These are phyloP conservation scores for Setaria viridis DNA, from an alignment of 202 grass and related monocot genomes.

Conservation along the genomic window DNA sequence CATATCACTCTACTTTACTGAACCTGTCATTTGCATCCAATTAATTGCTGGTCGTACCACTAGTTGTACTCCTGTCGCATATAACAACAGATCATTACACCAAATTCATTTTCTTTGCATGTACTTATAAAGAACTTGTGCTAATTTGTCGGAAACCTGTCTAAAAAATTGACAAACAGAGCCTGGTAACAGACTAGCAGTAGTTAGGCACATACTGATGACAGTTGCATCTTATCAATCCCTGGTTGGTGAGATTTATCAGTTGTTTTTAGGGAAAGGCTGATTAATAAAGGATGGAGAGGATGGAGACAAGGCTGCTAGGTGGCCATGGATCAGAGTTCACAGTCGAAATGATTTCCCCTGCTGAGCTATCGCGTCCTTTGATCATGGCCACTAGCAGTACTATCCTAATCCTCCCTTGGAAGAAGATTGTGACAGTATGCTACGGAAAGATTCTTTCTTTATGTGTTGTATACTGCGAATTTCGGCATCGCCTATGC, in stretches of 20 bases:
- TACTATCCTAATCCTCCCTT: not conserved
- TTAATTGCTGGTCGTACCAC: not conserved
- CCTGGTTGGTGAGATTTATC: slow-evolving; percentile 35
- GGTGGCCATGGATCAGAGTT: slow-evolving; percentile 16
- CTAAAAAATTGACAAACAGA: slow-evolving; percentile 8
- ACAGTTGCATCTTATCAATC: slow-evolving; percentile 30
- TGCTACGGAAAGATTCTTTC: not conserved
- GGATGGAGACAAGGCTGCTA: slow-evolving; percentile 7
- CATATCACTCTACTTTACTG: not conserved
- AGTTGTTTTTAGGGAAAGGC: not conserved
- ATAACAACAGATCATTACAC: slow-evolving; percentile 26
- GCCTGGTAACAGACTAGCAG: slow-evolving; percentile 8
- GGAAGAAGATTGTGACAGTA: slow-evolving; percentile 7
- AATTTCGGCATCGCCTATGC: not conserved
- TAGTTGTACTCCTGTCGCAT: not conserved
- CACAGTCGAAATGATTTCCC: slow-evolving; percentile 3
- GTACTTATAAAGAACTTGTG: not conserved
- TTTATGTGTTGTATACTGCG: not conserved
- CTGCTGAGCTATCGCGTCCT: not conserved
- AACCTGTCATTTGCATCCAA: slow-evolving; percentile 14
- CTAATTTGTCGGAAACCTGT: slow-evolving; percentile 17
- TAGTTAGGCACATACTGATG: slow-evolving; percentile 20
- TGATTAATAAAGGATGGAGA: not conserved
- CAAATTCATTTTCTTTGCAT: not conserved
- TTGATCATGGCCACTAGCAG: slow-evolving; percentile 17